A percentile compares a stretch with the other conserved stretches of the same genome.
Conservation (phyloP, 768 basidiomycete species). For the Xanthoconium stramineum region DNA sequence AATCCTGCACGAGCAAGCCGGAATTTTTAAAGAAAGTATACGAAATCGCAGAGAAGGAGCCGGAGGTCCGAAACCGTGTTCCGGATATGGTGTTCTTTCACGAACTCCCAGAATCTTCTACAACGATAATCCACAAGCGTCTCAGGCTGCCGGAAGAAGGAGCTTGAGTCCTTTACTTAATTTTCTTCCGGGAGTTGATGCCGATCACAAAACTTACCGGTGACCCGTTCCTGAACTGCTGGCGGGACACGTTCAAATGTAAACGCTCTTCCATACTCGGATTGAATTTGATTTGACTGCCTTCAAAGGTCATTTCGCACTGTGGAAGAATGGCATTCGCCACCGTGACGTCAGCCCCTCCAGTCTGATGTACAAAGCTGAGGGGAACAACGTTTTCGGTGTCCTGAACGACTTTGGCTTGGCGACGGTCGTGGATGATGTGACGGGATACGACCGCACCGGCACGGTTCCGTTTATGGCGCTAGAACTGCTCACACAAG, state of each 20-base stretch:
- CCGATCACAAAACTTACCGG: neutral
- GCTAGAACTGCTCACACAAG: neutral
- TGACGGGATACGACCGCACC: neutral
- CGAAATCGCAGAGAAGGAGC: neutral
- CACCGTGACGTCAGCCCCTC: conserved; percentile 1
- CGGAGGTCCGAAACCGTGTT: neutral
- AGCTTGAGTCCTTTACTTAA: neutral
- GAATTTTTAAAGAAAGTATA: neutral
- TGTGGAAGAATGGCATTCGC: conserved; percentile 3
- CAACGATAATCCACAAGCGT: neutral
- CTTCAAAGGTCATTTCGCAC: neutral
- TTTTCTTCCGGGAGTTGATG: neutral
- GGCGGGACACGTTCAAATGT: conserved; percentile 8
- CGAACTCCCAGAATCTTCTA: neutral
- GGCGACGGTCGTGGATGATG: neutral
- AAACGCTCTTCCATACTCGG: neutral
- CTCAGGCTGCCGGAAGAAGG: neutral
- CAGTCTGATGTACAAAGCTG: neutral
- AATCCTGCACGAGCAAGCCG: neutral
- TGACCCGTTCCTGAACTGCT: neutral
- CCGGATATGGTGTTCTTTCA: neutral
- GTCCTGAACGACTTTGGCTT: neutral
- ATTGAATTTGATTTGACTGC: neutral
- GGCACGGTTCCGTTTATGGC: neutral
- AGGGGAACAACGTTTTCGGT: neutral